Percentiles rank a stretch among this genome's conserved stretches.
phyloP scores from a whole-genome alignment of 140 eudicot species.

The Anethum foeniculum region DNA sequence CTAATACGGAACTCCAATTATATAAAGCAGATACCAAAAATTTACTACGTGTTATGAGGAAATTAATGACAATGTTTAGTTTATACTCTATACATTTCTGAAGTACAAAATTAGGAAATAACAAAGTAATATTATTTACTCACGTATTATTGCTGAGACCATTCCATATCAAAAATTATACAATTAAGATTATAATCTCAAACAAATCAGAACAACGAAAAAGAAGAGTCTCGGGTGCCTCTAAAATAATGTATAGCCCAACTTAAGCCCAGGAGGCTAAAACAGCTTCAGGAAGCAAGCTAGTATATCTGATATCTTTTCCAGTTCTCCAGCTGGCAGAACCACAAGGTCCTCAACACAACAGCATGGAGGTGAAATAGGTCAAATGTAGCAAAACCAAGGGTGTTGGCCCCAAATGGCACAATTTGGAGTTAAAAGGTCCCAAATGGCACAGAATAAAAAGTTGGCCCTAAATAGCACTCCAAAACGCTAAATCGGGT shows the following conservation, averaged over 20 bases:
- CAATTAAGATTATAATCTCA: neutral
- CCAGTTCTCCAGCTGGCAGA: slow-evolving; percentile 81
- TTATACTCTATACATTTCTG: neutral
- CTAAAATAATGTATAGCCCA: slow-evolving; percentile 62
- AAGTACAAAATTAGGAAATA: neutral
- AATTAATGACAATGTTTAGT: neutral
- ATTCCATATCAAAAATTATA: neutral
- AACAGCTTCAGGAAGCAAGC: slow-evolving; percentile 80
- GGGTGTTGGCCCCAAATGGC: no score
- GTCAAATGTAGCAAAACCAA: slow-evolving; percentile 75
- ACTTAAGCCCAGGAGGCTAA: slow-evolving; percentile 92
- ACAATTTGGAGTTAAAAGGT: no score
- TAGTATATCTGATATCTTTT: slow-evolving; percentile 84
- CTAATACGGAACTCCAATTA: neutral
- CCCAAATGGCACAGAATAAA: no score
- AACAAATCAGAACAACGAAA: neutral
- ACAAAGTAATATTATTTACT: neutral
- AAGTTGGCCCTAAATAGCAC: no score
- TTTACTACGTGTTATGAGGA: neutral
- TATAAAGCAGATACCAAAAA: neutral
- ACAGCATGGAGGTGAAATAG: slow-evolving; percentile 84
- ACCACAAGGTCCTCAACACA: slow-evolving; percentile 52
- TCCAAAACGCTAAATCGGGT: no score
- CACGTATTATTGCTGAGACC: neutral
- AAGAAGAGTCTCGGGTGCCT: slow-evolving; percentile 30